phyloP scores from a whole-genome alignment of 1,284 basidiomycete genomes.

The Ceratobasidium sp. region DNA sequence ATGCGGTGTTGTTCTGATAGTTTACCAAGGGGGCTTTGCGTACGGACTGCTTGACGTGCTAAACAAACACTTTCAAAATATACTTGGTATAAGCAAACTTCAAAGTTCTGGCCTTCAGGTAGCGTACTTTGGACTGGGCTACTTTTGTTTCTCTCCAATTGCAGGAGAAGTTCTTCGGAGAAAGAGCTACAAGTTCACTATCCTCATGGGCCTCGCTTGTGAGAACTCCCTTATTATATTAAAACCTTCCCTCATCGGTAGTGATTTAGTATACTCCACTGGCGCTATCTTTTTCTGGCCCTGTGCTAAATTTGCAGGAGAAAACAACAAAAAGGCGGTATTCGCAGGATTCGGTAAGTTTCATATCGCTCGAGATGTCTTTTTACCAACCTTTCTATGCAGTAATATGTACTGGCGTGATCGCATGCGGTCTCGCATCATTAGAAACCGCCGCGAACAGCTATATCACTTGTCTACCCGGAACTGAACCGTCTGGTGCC shows the following conservation, averaged over 20 bases:
- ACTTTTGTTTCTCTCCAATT: constrained; percentile 68
- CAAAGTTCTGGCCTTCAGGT: constrained; percentile 86
- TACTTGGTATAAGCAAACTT: constrained; percentile 74
- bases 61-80: constrained; percentile 79
- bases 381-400: neutral
- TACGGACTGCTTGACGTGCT: constrained; percentile 87
- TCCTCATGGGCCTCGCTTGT: constrained; percentile 41
- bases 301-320: too few relatives aligned
- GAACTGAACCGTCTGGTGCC: too few relatives aligned
- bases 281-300: constrained; percentile 85
- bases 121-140: constrained; percentile 80
- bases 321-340: constrained; percentile 50
- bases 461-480: too few relatives aligned
- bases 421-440: constrained; percentile 74
- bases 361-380: neutral
- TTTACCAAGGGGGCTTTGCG: constrained; percentile 68
- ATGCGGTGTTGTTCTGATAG: neutral
- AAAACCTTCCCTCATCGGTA: neutral
- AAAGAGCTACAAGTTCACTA: constrained; percentile 56
- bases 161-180: constrained; percentile 62
- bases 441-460: too few relatives aligned
- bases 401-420: constrained; percentile 45
- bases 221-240: neutral
- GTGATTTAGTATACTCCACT: constrained; percentile 42
- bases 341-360: constrained; percentile 77